Conservation (phyloP, 352 stramenopile species). For the Plasmopara halstedii region DNA sequence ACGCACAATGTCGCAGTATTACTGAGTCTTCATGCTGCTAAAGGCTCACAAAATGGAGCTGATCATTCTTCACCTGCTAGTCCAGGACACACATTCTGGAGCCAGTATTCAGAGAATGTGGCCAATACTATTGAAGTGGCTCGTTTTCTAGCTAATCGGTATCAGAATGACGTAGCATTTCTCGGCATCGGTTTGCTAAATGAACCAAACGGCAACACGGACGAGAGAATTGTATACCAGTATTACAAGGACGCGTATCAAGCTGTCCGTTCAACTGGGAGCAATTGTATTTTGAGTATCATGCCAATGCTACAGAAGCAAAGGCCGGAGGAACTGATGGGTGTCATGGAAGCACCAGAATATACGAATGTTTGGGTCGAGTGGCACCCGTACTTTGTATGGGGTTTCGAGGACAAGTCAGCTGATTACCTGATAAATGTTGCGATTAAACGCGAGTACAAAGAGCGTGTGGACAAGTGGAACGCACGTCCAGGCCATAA, state of each 20-base stretch:
- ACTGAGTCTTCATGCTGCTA: slow-evolving; percentile 39
- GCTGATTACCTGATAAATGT: slow-evolving; percentile 39
- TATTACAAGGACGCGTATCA: slow-evolving; percentile 74
- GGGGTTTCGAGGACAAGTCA: slow-evolving; percentile 55
- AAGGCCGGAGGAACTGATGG: slow-evolving; percentile 42
- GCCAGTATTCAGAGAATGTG: slow-evolving; percentile 54
- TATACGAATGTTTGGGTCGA: slow-evolving; percentile 79
- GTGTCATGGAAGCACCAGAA: slow-evolving; percentile 37
- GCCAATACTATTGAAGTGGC: slow-evolving; percentile 43
- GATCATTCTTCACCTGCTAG: slow-evolving; percentile 32
- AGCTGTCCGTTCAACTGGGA: slow-evolving; percentile 40
- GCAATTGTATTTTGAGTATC: slow-evolving; percentile 60
- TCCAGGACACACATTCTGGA: slow-evolving; percentile 41
- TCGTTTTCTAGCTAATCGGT: slow-evolving; percentile 50
- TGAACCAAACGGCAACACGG: slow-evolving; percentile 44
- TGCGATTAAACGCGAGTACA: slow-evolving; percentile 27
- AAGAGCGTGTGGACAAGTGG: slow-evolving; percentile 23
- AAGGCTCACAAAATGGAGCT: slow-evolving; percentile 48
- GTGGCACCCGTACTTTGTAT: slow-evolving; percentile 78
- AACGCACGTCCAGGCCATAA: slow-evolving; percentile 26
- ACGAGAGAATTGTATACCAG: slow-evolving; percentile 41
- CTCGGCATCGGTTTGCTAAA: slow-evolving; percentile 69
- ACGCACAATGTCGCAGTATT: slow-evolving; percentile 50
- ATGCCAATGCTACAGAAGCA: slow-evolving; percentile 57
- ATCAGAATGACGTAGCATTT: slow-evolving; percentile 56